Evolutionary conservation across 495 filamentous ascomycete species (phyloP), one percentile per base, ranked within the genome.

Genomic region (Penicillium diatomitis): DNA sequence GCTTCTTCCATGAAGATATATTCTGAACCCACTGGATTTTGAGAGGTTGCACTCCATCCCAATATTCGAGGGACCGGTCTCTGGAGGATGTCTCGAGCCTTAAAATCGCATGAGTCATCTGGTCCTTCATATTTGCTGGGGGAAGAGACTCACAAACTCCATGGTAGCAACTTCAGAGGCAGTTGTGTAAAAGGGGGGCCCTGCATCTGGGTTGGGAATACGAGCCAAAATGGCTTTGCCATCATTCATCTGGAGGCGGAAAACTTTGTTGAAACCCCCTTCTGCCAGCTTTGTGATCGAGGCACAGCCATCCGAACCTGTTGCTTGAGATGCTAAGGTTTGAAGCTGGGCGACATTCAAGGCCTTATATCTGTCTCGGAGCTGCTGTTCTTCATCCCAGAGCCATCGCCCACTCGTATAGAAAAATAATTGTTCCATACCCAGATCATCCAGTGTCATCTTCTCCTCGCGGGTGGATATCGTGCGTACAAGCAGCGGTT

Each of bases 81-180:
- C 31, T 52, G 31, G 10, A 57, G 45, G 3, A 57, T 27, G 38
- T 52, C 34, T 38, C 56, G 58, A 40, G 41, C 56, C 52, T 59
- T 27, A 11, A 6, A 51, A 36, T 40, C 10, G 11, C 8, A 56
- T 47, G 9, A 52, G 37, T 43, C 44, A 36, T 2, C 29, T 4
- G 29, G 3, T 27, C 30, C 9, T 44, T 12, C 8, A 32, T 10
- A 11, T 32, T 47, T 6, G 8, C 2, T 4, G 8, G 4, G 4
- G 37, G 5, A 54, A 44, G 44, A 34, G 47, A 51, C 56, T 39
- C 28, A 69, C 55, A 51, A 67, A 64, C 30, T 60, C 53, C 48
- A 67, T 60, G 6, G 69, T 72, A 7, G 69, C 69, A 44, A 69
- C 63, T 52, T 71, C 66, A 20, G 66, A 71, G 6, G 68, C 66